These are phyloP conservation scores for Fusarium oxysporum DNA, from an alignment of 2,329 filamentous ascomycete species.

Conservation along the genomic window DNA sequence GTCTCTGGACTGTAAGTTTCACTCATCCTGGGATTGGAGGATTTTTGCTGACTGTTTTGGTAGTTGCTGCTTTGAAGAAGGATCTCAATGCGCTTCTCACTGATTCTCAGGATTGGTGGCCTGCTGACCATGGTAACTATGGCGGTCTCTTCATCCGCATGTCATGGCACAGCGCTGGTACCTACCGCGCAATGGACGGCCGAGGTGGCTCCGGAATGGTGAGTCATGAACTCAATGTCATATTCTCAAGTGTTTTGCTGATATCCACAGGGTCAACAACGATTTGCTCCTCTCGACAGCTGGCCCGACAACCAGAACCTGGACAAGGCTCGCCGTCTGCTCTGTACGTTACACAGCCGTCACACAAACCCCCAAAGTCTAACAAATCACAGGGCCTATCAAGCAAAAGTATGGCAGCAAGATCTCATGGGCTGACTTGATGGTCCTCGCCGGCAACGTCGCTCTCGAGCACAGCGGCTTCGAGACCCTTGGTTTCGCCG, in stretches of 20 bases:
- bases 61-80: conserved; percentile 73
- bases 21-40: fast-evolving
- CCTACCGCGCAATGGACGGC: conserved; percentile 80
- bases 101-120: conserved; percentile 84
- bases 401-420: conserved; percentile 88
- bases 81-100: conserved; percentile 79
- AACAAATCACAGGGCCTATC: conserved; percentile 64
- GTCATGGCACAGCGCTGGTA: conserved; percentile 85
- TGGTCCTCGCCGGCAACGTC: conserved; percentile 79
- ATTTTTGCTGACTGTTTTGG: conserved; percentile 39
- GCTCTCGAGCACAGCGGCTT: conserved; percentile 82
- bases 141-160: conserved; percentile 83
- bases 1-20: conserved; percentile 65
- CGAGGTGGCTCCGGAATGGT: conserved; percentile 77
- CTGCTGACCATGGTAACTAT: conserved; percentile 84
- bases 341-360: conserved; percentile 58
- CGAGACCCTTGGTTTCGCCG: conserved; percentile 79
- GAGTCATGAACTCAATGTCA: not conserved
- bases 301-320: conserved; percentile 84
- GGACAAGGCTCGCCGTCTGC: conserved; percentile 82
- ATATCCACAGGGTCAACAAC: conserved; percentile 70
- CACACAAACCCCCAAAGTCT: not conserved
- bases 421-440: conserved; percentile 82
- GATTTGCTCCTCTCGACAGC: conserved; percentile 82
- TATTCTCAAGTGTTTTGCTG: not conserved